These are phyloP conservation scores for Pythium plurisporium DNA, from an alignment of 352 stramenopile genomes.

Conservation along the genomic window DNA sequence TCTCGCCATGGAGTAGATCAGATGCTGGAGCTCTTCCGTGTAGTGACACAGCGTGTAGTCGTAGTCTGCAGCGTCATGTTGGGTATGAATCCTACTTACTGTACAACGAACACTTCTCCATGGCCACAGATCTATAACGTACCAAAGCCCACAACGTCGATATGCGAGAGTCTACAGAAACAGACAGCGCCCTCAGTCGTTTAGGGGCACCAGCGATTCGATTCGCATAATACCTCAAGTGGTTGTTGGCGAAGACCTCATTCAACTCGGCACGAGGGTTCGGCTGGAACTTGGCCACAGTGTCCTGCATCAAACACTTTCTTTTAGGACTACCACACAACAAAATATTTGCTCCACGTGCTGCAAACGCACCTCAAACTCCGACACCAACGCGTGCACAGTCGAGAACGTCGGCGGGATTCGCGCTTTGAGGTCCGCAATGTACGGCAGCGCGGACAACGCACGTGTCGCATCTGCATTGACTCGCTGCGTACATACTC, in stretches of 20 bases:
- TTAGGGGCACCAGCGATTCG: no score
- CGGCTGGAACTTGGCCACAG: slow-evolving; percentile 40
- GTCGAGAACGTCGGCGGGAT: slow-evolving; percentile 37
- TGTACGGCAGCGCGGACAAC: slow-evolving; percentile 38
- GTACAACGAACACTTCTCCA: no score
- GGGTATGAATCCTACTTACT: no score
- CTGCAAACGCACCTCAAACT: slow-evolving; percentile 37
- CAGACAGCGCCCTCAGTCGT: no score
- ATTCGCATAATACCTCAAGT: no score
- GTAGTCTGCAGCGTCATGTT: slow-evolving; percentile 69
- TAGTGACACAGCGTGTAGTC: slow-evolving; percentile 95
- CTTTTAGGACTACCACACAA: no score
- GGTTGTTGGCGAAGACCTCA: slow-evolving; percentile 75
- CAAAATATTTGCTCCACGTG: no score
- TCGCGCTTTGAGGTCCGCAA: slow-evolving; percentile 43
- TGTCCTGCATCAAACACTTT: slow-evolving; percentile 20
- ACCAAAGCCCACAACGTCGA: slow-evolving; percentile 76
- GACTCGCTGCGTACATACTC: neutral
- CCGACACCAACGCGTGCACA: slow-evolving; percentile 39
- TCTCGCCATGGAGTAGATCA: slow-evolving; percentile 92
- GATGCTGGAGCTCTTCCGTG: slow-evolving; percentile 85
- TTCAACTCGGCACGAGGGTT: slow-evolving; percentile 37
- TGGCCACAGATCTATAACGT: no score
- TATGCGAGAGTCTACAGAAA: slow-evolving; percentile 40
- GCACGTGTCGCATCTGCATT: neutral